These are phyloP conservation scores for Corchorus capsularis DNA, from an alignment of 345 rosid genomes.

Conservation along the genomic window DNA sequence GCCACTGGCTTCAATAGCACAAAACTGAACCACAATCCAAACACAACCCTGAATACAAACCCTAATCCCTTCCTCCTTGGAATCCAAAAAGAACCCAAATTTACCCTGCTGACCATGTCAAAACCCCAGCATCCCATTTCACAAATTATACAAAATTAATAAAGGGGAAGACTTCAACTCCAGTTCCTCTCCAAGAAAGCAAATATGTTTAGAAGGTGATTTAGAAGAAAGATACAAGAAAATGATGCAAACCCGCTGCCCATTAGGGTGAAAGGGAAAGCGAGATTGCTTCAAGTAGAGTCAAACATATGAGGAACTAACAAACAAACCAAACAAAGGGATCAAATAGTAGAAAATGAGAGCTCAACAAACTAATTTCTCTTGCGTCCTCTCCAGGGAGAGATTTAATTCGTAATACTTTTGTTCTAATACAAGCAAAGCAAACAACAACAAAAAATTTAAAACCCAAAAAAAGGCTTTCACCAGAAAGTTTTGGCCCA, in stretches of 20 bases:
- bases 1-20: constrained; percentile 49
- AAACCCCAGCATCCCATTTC: constrained; percentile 29
- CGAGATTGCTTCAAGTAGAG: constrained; percentile 73
- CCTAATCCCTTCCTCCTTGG: constrained; percentile 40
- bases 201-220: constrained; percentile 17
- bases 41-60: constrained; percentile 36
- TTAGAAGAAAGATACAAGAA: constrained; percentile 23
- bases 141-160: background rate
- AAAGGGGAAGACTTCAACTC: constrained; percentile 20
- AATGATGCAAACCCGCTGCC: constrained; percentile 29
- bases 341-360: constrained; percentile 65
- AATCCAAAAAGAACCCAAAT: constrained; percentile 34
- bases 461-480: background rate
- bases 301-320: constrained; percentile 49
- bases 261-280: constrained; percentile 29
- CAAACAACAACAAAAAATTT: background rate
- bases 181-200: constrained; percentile 22
- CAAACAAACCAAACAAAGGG: constrained; percentile 27
- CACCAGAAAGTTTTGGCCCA: constrained; percentile 16
- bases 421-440: background rate
- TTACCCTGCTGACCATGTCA: constrained; percentile 43
- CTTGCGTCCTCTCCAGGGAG: background rate
- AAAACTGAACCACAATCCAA: constrained; percentile 59
- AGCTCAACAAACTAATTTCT: constrained; percentile 60
- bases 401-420: constrained; percentile 6